A percentile compares a stretch with the other conserved stretches of the same genome.
Conservation (phyloP, 768 basidiomycete genomes). For the Floccularia luteovirens region DNA sequence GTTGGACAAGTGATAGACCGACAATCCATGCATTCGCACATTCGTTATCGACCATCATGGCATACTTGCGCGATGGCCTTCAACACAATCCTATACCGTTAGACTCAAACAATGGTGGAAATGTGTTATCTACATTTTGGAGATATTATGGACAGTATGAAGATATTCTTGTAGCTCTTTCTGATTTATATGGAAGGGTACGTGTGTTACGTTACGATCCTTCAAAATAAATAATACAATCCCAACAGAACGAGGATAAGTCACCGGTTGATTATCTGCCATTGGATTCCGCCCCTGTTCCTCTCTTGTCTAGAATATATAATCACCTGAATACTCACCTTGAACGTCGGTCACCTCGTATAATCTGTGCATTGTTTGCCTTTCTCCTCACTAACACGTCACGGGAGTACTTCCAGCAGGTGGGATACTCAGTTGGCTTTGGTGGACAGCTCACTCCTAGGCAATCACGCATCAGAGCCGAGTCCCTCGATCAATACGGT, state of each 20-base stretch:
- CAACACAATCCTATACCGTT: constrained; percentile 27
- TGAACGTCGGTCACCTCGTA: constrained; percentile 39
- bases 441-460: constrained; percentile 20
- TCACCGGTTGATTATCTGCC: constrained; percentile 30
- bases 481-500: constrained; percentile 19
- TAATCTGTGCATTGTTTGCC: constrained; percentile 49
- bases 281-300: constrained; percentile 36
- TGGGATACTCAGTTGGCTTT: constrained; percentile 58
- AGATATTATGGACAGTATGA: constrained; percentile 41
- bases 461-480: constrained; percentile 14
- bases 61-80: constrained; percentile 40
- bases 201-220: constrained; percentile 10
- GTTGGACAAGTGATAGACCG: constrained; percentile 38
- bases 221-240: constrained; percentile 3
- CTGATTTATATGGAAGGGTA: constrained; percentile 55
- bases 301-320: constrained; percentile 58
- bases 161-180: constrained; percentile 42
- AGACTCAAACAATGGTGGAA: not conserved
- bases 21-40: constrained; percentile 64
- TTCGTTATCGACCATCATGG: constrained; percentile 47
- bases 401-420: constrained; percentile 47
- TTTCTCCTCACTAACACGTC: constrained; percentile 63
- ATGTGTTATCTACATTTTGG: constrained; percentile 36
- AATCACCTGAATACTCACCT: constrained; percentile 44
- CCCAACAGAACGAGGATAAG: constrained; percentile 20